Evolutionary conservation across 257 asterid species (phyloP).

Genomic region (Apocynum venetum): DNA sequence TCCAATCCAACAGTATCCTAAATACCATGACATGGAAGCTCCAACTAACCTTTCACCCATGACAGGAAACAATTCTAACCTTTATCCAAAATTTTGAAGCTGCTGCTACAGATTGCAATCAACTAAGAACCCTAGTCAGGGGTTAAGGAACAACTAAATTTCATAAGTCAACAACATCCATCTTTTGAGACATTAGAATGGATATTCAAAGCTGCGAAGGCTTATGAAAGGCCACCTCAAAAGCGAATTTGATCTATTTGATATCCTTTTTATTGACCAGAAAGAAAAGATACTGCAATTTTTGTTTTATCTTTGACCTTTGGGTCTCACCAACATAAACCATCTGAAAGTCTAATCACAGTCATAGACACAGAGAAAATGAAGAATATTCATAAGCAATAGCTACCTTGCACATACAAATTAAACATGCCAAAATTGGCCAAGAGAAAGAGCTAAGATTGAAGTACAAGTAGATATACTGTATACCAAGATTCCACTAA

Average conservation of each 20-base stretch:
- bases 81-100: not conserved
- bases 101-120: not conserved
- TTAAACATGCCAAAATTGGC: not conserved
- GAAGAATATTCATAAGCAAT: not conserved
- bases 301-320: not conserved
- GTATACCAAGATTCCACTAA: not conserved
- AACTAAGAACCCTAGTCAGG: not conserved
- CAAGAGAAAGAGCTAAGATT: not conserved
- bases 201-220: not conserved
- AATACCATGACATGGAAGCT: not conserved
- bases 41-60: not conserved
- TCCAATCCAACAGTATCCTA: not conserved
- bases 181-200: not conserved
- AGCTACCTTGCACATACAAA: not conserved
- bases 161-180: not conserved
- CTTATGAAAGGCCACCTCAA: too few relatives aligned
- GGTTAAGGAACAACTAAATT: not conserved
- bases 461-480: not conserved
- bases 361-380: not conserved
- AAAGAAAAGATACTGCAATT: not conserved
- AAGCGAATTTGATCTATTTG: not conserved
- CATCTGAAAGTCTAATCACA: not conserved
- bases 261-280: not conserved
- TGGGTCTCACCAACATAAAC: not conserved
- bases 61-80: not conserved